A percentile compares a stretch with the other conserved stretches of the same genome.
phyloP scores from a whole-genome alignment of 257 asterid genomes.

The Thymus mandschuricus region DNA sequence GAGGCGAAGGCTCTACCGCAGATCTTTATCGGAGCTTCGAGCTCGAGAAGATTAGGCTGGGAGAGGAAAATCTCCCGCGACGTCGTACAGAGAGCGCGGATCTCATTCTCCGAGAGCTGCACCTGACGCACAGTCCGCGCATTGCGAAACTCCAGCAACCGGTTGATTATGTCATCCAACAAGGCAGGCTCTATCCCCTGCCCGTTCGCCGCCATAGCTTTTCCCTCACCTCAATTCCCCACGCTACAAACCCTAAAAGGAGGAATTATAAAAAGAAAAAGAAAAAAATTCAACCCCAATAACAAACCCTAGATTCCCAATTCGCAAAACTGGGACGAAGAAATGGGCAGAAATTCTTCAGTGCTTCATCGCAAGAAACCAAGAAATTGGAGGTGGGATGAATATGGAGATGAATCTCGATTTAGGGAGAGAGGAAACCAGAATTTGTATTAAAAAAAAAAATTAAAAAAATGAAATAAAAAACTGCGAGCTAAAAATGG shows the following conservation, averaged over 20 bases:
- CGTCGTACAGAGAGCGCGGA: constrained; percentile 68
- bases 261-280: no score
- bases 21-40: constrained; percentile 87
- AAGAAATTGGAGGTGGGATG: constrained; percentile 14
- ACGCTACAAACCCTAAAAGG: constrained; percentile 7
- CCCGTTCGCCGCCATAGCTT: constrained; percentile 53
- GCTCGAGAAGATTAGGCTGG: constrained; percentile 85
- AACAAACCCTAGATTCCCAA: constrained; percentile 40
- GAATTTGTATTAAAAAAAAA: neutral
- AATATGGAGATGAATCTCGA: constrained; percentile 19
- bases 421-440: constrained; percentile 22
- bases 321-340: neutral
- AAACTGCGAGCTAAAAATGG: constrained; percentile 12
- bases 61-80: constrained; percentile 75
- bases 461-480: no score
- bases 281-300: neutral
- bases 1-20: constrained; percentile 49
- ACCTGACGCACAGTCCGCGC: constrained; percentile 77
- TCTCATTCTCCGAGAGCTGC: constrained; percentile 80
- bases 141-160: constrained; percentile 67
- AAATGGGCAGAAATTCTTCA: constrained; percentile 14
- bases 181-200: constrained; percentile 72
- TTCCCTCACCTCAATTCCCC: constrained; percentile 7
- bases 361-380: constrained; percentile 17
- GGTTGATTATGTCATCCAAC: constrained; percentile 74